A percentile compares a stretch with the other conserved stretches of the same genome.
These are phyloP conservation scores for Hansenula lynferdii DNA, from an alignment of 1,139 yeast species.

Conservation along the genomic window DNA sequence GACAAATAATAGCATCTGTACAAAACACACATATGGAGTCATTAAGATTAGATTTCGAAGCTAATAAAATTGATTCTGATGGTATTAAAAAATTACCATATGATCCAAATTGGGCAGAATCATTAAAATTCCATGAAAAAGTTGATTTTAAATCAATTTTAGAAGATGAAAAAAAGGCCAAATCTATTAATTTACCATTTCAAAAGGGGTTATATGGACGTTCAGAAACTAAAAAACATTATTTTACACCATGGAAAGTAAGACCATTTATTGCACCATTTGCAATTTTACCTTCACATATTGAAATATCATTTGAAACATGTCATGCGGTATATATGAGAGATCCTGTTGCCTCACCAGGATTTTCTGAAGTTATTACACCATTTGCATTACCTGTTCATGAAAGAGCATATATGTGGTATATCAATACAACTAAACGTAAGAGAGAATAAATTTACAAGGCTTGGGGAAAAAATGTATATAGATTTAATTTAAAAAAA, in stretches of 20 bases:
- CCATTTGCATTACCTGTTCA: slow-evolving; percentile 84
- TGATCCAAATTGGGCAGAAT: slow-evolving; percentile 53
- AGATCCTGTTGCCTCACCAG: slow-evolving; percentile 97
- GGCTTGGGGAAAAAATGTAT: background rate
- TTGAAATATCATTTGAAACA: slow-evolving; percentile 84
- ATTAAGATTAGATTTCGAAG: slow-evolving; percentile 23
- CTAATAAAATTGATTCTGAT: slow-evolving; percentile 20
- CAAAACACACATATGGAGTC: slow-evolving; percentile 22
- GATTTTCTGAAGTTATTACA: slow-evolving; percentile 90
- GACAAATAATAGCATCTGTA: slow-evolving; percentile 18
- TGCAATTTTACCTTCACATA: slow-evolving; percentile 86
- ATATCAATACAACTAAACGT: slow-evolving; percentile 52
- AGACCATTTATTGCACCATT: slow-evolving; percentile 91
- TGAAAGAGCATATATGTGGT: slow-evolving; percentile 95
- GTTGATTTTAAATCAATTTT: slow-evolving; percentile 48
- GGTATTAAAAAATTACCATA: slow-evolving; percentile 33
- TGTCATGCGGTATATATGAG: slow-evolving; percentile 94
- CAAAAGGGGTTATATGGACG: slow-evolving; percentile 73
- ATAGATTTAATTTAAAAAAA: background rate
- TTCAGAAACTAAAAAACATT: slow-evolving; percentile 67
- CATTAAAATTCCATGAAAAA: slow-evolving; percentile 42
- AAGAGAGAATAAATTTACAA: background rate
- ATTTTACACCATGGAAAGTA: slow-evolving; percentile 96
- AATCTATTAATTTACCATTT: slow-evolving; percentile 55
- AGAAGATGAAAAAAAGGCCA: slow-evolving; percentile 50